phyloP scores from a whole-genome alignment of 371 early-diverging fungal species.

The Mucor ambiguus region DNA sequence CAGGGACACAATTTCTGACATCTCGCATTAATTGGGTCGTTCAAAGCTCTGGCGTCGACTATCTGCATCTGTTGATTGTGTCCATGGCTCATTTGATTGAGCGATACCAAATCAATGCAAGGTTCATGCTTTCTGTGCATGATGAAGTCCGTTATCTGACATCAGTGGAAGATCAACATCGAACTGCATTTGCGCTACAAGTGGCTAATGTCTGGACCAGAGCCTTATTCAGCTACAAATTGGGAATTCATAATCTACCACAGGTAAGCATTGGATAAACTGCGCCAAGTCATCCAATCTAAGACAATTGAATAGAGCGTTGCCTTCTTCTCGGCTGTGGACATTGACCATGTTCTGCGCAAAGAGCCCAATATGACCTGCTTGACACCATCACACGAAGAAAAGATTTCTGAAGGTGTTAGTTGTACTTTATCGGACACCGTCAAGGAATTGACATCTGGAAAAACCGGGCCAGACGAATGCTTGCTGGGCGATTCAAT shows the following conservation, averaged over 20 bases:
- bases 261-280: slow-evolving; percentile 50
- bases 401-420: slow-evolving; percentile 64
- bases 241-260: slow-evolving; percentile 90
- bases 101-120: slow-evolving; percentile 75
- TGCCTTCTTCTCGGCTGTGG: slow-evolving; percentile 95
- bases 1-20: slow-evolving; percentile 76
- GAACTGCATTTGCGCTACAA: slow-evolving; percentile 89
- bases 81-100: slow-evolving; percentile 87
- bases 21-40: slow-evolving; percentile 97
- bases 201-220: slow-evolving; percentile 95
- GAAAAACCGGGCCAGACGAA: background rate
- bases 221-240: slow-evolving; percentile 80
- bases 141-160: slow-evolving; percentile 95
- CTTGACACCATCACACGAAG: slow-evolving; percentile 73
- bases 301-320: slow-evolving; percentile 62
- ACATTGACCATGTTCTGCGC: slow-evolving; percentile 91
- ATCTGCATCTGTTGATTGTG: slow-evolving; percentile 91
- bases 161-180: slow-evolving; percentile 70
- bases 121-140: slow-evolving; percentile 95
- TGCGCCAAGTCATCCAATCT: background rate
- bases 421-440: slow-evolving; percentile 61
- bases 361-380: slow-evolving; percentile 89
- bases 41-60: slow-evolving; percentile 99
- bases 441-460: slow-evolving; percentile 28
- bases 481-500: slow-evolving; percentile 27